A percentile compares a stretch with the other conserved stretches of the same genome.
These are phyloP conservation scores for Chaetomidium leptoderma DNA, from an alignment of 495 filamentous ascomycete genomes.

Conservation along the genomic window DNA sequence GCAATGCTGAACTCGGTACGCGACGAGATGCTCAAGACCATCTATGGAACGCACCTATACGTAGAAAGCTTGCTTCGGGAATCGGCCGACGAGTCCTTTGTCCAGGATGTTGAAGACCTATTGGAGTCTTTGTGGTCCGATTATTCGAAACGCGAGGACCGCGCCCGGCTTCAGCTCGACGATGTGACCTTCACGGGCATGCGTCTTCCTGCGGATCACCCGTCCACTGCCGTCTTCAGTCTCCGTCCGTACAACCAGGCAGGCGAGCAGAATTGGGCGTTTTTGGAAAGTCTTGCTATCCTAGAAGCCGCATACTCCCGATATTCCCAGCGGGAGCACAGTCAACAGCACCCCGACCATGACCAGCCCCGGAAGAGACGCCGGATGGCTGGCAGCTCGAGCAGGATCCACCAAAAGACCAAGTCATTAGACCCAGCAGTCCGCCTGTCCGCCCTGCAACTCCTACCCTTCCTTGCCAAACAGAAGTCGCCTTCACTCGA, in stretches of 20 bases:
- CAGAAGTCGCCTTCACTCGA: constrained; percentile 34
- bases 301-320: constrained; percentile 44
- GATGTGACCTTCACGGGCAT: constrained; percentile 58
- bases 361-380: constrained; percentile 59
- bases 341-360: constrained; percentile 24
- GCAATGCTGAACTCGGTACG: constrained; percentile 59
- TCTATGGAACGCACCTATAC: constrained; percentile 62
- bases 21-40: constrained; percentile 60
- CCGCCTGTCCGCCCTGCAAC: constrained; percentile 67
- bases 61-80: constrained; percentile 43
- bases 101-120: constrained; percentile 48
- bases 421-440: constrained; percentile 49
- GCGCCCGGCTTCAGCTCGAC: constrained; percentile 69
- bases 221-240: constrained; percentile 40
- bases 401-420: constrained; percentile 61
- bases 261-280: constrained; percentile 53
- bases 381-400: constrained; percentile 52
- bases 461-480: constrained; percentile 67
- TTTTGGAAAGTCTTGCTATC: constrained; percentile 48
- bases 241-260: constrained; percentile 45
- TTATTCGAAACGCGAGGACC: constrained; percentile 65
- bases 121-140: constrained; percentile 62
- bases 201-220: constrained; percentile 31
- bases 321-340: constrained; percentile 24
- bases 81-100: constrained; percentile 28